These are phyloP conservation scores for Talaromyces sp. DNA, from an alignment of 2,329 filamentous ascomycete species.

Conservation along the genomic window DNA sequence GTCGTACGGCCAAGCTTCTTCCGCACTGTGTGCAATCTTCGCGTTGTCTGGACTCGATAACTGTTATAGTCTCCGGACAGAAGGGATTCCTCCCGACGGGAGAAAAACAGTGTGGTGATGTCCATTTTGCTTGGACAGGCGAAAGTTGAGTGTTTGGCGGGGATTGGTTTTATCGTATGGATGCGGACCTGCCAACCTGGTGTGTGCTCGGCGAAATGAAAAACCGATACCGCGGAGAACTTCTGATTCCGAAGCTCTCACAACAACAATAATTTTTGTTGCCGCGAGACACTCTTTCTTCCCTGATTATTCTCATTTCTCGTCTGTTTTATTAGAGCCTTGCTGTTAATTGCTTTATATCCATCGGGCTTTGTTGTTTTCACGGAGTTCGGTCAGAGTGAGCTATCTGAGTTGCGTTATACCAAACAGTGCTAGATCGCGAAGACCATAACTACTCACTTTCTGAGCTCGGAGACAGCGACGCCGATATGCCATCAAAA, in stretches of 20 bases:
- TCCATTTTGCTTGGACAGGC: slow-evolving; percentile 60
- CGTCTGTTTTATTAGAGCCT: neutral
- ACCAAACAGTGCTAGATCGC: neutral
- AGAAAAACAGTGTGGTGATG: slow-evolving; percentile 78
- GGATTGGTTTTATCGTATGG: slow-evolving; percentile 7
- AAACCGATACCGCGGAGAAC: slow-evolving; percentile 12
- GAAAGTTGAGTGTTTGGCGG: neutral
- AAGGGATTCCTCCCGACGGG: slow-evolving; percentile 75
- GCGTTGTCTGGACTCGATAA: slow-evolving; percentile 75
- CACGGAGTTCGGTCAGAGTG: neutral
- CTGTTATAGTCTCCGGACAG: slow-evolving; percentile 83
- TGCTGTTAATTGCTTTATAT: neutral
- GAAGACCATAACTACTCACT: neutral
- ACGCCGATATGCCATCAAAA: neutral
- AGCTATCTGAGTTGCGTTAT: neutral
- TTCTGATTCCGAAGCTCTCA: slow-evolving; percentile 7
- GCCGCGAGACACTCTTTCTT: neutral
- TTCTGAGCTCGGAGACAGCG: neutral
- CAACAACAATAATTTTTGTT: slow-evolving; percentile 4
- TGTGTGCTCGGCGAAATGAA: slow-evolving; percentile 14
- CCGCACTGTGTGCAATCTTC: slow-evolving; percentile 75
- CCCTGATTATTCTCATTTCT: neutral
- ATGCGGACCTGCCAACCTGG: neutral
- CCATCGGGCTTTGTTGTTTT: neutral
- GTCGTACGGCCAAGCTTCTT: slow-evolving; percentile 82